Percentiles rank a stretch among this genome's conserved stretches.
Conservation (phyloP, 106 monocot species). For the Triglochin maritima region DNA sequence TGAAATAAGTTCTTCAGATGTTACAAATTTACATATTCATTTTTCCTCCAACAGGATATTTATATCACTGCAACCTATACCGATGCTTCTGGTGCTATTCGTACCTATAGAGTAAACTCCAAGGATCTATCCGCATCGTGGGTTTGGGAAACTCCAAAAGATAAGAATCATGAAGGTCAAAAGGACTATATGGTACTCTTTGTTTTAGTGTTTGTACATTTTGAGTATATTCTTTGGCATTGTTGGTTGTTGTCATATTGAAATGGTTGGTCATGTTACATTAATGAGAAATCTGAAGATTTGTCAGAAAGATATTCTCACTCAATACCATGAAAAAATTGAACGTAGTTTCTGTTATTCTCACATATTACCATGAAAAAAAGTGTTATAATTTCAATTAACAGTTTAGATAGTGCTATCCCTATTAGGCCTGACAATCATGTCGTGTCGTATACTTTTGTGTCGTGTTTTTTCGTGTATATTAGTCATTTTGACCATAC, state of each 20-base stretch:
- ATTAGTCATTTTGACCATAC: too few species aligned
- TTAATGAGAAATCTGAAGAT: too few species aligned
- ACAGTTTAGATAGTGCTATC: too few species aligned
- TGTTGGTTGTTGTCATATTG: not conserved
- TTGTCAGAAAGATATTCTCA: too few species aligned
- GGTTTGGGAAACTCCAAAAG: constrained; percentile 13
- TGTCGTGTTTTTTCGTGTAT: too few species aligned
- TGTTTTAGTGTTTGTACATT: not conserved
- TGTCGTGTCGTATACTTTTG: too few species aligned
- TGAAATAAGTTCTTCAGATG: not conserved
- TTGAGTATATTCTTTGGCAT: too few species aligned
- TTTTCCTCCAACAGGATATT: constrained; percentile 16
- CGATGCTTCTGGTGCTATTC: constrained; percentile 23
- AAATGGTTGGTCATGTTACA: not conserved
- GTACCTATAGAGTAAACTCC: constrained; percentile 8
- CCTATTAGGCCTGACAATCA: too few species aligned
- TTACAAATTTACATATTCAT: not conserved
- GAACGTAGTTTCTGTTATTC: too few species aligned
- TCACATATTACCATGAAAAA: too few species aligned
- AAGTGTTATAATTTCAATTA: too few species aligned
- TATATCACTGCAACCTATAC: constrained; percentile 17
- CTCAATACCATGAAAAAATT: too few species aligned
- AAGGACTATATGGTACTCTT: constrained; percentile 8
- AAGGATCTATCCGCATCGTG: constrained; percentile 26
- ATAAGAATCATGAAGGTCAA: constrained; percentile 12